Percentiles rank a stretch among this genome's conserved stretches.
These are phyloP conservation scores for Phialemonium atrogriseum DNA, from an alignment of 2,329 filamentous ascomycete genomes.

Conservation along the genomic window DNA sequence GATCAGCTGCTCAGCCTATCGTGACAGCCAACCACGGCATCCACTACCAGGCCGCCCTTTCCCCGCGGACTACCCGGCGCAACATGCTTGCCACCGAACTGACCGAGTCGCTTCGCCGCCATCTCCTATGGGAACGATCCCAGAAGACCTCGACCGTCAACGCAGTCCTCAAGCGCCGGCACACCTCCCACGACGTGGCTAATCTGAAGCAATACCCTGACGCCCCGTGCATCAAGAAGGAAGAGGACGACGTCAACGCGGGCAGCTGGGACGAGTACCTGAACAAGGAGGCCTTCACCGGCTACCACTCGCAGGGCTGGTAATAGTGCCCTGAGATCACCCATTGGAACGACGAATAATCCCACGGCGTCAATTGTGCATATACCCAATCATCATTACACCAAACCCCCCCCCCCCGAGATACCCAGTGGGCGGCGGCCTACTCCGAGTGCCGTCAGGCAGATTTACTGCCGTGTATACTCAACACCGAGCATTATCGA, in stretches of 20 bases:
- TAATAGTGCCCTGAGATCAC: conserved; percentile 29
- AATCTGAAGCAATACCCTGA: conserved; percentile 80
- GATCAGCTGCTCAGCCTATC: conserved; percentile 69
- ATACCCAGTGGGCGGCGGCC: too few species aligned
- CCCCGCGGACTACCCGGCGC: conserved; percentile 81
- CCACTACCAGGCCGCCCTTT: conserved; percentile 66
- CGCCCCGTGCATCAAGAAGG: conserved; percentile 49
- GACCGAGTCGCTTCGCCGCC: conserved; percentile 83
- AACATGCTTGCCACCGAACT: conserved; percentile 96
- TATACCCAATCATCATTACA: conserved; percentile 8
- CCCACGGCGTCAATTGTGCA: conserved; percentile 7
- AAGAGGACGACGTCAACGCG: conserved; percentile 56
- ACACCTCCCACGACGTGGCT: conserved; percentile 84
- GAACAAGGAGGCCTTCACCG: conserved; percentile 65
- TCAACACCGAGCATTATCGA: too few species aligned
- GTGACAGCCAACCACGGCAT: conserved; percentile 59
- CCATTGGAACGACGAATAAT: conserved; percentile 7
- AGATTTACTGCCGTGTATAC: too few species aligned
- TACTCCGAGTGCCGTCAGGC: too few species aligned
- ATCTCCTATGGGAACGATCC: conserved; percentile 90
- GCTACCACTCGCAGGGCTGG: conserved; percentile 84
- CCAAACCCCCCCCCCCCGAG: too few species aligned
- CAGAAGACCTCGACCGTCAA: conserved; percentile 87
- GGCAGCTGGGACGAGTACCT: conserved; percentile 83
- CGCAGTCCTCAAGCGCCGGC: conserved; percentile 79